Evolutionary conservation across 2,329 filamentous ascomycete genomes (phyloP).

Genomic region (Pseudogymnoascus sp.): DNA sequence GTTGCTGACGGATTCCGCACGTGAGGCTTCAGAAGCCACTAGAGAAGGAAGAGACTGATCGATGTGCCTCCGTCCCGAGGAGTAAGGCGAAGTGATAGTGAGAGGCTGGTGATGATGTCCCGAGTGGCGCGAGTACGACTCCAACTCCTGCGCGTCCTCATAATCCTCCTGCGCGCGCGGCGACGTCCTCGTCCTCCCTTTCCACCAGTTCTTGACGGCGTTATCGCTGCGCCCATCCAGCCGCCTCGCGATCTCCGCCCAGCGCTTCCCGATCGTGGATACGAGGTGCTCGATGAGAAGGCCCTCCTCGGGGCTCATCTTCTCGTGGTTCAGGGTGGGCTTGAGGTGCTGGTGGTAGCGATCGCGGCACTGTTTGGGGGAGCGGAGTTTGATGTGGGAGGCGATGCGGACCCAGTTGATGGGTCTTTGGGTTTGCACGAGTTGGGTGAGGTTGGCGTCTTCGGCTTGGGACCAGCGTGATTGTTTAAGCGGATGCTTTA

Average conservation of each 20-base stretch:
- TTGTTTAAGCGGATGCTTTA: no score
- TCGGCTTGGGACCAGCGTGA: slow-evolving; percentile 71
- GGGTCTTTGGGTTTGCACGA: slow-evolving; percentile 66
- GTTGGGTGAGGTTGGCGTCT: slow-evolving; percentile 62
- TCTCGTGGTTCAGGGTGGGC: slow-evolving; percentile 64
- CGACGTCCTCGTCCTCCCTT: slow-evolving; percentile 37
- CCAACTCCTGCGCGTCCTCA: slow-evolving; percentile 29
- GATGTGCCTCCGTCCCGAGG: slow-evolving; percentile 34
- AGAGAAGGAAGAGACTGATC: slow-evolving; percentile 60
- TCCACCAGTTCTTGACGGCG: slow-evolving; percentile 97
- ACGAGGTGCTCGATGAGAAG: slow-evolving; percentile 72
- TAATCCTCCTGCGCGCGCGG: slow-evolving; percentile 22
- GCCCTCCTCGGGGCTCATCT: slow-evolving; percentile 66
- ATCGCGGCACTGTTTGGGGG: slow-evolving; percentile 92
- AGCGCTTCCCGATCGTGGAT: slow-evolving; percentile 71
- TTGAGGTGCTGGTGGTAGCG: slow-evolving; percentile 92
- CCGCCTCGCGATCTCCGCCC: slow-evolving; percentile 84
- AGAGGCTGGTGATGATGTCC: slow-evolving; percentile 17
- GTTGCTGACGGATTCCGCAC: slow-evolving; percentile 49
- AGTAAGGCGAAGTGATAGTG: slow-evolving; percentile 24
- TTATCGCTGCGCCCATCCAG: slow-evolving; percentile 87
- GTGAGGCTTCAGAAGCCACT: slow-evolving; percentile 56
- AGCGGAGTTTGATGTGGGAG: slow-evolving; percentile 65
- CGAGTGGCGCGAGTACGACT: slow-evolving; percentile 28
- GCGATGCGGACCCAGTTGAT: slow-evolving; percentile 90